Percentiles rank a stretch among this genome's conserved stretches.
These are phyloP conservation scores for Tagetes patula DNA, from an alignment of 129 eudicot species.

Conservation along the genomic window DNA sequence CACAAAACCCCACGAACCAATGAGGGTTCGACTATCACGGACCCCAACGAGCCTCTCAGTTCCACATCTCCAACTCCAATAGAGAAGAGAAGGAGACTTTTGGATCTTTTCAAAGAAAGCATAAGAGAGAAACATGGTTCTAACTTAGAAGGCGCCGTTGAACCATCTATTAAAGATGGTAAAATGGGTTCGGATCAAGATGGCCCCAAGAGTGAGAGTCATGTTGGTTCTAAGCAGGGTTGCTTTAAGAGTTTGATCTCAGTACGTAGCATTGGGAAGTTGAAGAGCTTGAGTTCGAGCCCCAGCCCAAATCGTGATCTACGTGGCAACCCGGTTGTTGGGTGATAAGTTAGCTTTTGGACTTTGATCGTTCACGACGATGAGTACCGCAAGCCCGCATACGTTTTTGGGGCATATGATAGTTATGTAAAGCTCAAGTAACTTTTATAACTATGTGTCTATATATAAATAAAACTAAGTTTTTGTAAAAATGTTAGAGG, in stretches of 20 bases:
- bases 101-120: conserved; percentile 60
- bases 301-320: conserved; percentile 30
- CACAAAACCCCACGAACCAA: conserved; percentile 5
- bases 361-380: background rate
- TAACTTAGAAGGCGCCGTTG: background rate
- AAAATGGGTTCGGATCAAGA: conserved; percentile 20
- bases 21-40: background rate
- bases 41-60: background rate
- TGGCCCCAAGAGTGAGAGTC: conserved; percentile 20
- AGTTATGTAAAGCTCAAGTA: background rate
- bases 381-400: background rate
- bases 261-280: conserved; percentile 45
- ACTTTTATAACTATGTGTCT: too few relatives aligned
- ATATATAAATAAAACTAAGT: too few relatives aligned
- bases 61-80: conserved; percentile 40
- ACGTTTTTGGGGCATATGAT: background rate
- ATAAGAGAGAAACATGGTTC: conserved; percentile 22
- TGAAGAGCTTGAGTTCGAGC: conserved; percentile 23
- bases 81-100: conserved; percentile 45
- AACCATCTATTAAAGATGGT: conserved; percentile 23
- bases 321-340: background rate
- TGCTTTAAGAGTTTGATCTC: conserved; percentile 41
- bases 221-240: conserved; percentile 33
- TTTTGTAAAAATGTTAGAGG: too few relatives aligned
- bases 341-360: background rate